Base-by-base conservation (phyloP, 1,139 yeast species). In the Candida labiduridarum region DNA sequence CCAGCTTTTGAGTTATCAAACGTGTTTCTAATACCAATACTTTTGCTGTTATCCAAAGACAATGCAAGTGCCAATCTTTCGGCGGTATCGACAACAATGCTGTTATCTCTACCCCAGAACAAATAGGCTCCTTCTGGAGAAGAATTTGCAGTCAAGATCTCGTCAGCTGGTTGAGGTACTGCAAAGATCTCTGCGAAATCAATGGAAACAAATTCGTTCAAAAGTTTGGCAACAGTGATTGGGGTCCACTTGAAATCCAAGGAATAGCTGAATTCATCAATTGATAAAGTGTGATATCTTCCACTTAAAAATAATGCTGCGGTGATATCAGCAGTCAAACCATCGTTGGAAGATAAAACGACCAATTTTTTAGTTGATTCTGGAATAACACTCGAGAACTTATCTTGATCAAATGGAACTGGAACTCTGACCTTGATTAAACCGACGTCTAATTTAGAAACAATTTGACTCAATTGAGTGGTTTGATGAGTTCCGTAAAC, bases 341-440 rank as follows among this genome's bases (percentile, higher is more conserved):
- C 59, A 45, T 69, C 65, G 29, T 61, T 64, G 38, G 71, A 69
- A 49, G 68, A 44, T 56, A 90, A 74, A 22, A 89, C 86, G 48
- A 88, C 83, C 51, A 91, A 72, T 54, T 79, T 79, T 58, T 78
- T 78, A 34, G 85, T 69, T 4, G 87, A 67, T 2, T 69, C 53
- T 22, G 97, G 95, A 48, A 92, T 71, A 16, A 78, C 62, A 9
- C 74, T 65, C 47, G 80, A 72, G 64, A 91, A 89, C 57, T 81
- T 82, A 40, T 74, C 75, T 41, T 80, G 76, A 58, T 83, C 83
- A 65, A 91, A 87, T 49, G 96, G 94, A 49, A 87, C 72, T 51
- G 96, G 95, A 47, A 89, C 82, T 67, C 97, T 82, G 48, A 87
- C 83, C 53, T 85, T 79, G 51, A 92, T 68, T 47, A 86, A 79